A percentile compares a stretch with the other conserved stretches of the same genome.
These are phyloP conservation scores for Metschnikowia koreensis DNA, from an alignment of 805 yeast genomes.

Conservation along the genomic window DNA sequence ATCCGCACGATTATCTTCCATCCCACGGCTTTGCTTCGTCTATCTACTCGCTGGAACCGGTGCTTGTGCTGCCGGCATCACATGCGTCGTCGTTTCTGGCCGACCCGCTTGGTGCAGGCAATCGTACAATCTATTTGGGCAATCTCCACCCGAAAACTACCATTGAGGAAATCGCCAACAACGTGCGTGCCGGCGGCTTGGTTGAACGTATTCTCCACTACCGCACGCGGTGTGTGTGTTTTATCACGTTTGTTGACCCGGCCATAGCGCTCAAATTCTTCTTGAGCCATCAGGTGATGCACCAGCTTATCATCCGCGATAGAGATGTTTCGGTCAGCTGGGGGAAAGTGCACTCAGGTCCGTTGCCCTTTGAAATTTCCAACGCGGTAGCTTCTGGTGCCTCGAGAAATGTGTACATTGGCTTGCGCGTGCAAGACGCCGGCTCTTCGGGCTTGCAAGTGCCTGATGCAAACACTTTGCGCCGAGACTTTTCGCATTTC, in stretches of 20 bases:
- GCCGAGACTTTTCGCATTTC: conserved; percentile 59
- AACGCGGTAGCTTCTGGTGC: conserved; percentile 73
- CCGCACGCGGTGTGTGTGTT: conserved; percentile 58
- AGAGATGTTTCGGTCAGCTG: conserved; percentile 65
- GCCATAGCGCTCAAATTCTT: conserved; percentile 65
- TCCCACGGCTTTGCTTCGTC: conserved; percentile 4
- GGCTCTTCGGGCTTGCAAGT: conserved; percentile 18
- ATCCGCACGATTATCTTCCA: conserved; percentile 2
- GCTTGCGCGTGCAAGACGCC: conserved; percentile 38
- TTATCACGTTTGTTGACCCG: conserved; percentile 66
- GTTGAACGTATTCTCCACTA: conserved; percentile 56
- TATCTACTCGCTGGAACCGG: neutral
- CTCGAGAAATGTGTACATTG: conserved; percentile 73
- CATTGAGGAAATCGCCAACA: conserved; percentile 72
- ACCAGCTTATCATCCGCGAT: conserved; percentile 61
- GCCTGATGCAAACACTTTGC: conserved; percentile 47
- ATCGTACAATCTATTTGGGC: conserved; percentile 69
- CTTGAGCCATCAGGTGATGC: conserved; percentile 53
- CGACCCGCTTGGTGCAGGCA: conserved; percentile 40
- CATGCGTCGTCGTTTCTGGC: too few species aligned
- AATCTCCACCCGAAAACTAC: conserved; percentile 63
- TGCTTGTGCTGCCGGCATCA: too few species aligned
- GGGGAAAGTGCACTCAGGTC: conserved; percentile 68
- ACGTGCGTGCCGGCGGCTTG: conserved; percentile 71
- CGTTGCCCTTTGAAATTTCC: conserved; percentile 52